These are phyloP conservation scores for Cladosporium sp. DNA, from an alignment of 2,329 filamentous ascomycete genomes.

Conservation along the genomic window DNA sequence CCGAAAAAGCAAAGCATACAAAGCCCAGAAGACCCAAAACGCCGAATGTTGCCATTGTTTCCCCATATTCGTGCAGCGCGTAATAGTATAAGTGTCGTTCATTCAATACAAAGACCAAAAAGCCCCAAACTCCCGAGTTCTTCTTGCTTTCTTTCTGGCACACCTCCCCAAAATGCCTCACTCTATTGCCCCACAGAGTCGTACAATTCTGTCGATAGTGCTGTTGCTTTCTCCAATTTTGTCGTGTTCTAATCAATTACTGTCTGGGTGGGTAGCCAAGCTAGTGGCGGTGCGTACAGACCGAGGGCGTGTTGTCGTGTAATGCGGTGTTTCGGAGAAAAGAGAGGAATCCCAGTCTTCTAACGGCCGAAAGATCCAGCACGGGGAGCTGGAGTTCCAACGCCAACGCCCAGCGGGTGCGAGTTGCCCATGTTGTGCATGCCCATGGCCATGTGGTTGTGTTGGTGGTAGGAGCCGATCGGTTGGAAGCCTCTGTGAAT, in stretches of 20 bases:
- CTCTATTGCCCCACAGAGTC: too few relatives aligned
- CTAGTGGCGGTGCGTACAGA: neutral
- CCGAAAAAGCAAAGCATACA: too few relatives aligned
- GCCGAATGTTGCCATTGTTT: too few relatives aligned
- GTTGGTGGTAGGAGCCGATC: constrained; percentile 45
- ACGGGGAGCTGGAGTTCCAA: neutral
- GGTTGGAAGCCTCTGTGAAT: constrained; percentile 46
- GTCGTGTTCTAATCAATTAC: too few relatives aligned
- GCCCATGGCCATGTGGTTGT: constrained; percentile 22
- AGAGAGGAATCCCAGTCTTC: neutral
- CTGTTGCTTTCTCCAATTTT: too few relatives aligned
- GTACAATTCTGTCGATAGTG: too few relatives aligned
- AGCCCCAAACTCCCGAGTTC: neutral
- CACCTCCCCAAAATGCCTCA: too few relatives aligned
- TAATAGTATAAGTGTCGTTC: neutral
- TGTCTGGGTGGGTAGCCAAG: neutral
- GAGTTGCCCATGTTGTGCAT: constrained; percentile 13
- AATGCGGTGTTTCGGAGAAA: neutral
- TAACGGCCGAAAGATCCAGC: constrained; percentile 7
- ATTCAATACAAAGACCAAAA: neutral
- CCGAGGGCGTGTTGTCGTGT: neutral
- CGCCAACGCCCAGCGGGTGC: constrained; percentile 4
- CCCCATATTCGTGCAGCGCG: too few relatives aligned
- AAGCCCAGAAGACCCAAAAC: too few relatives aligned
- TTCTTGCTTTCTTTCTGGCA: too few relatives aligned